A percentile compares a stretch with the other conserved stretches of the same genome.
phyloP scores from a whole-genome alignment of 257 asterid genomes.

The Ocimum tenuiflorum region DNA sequence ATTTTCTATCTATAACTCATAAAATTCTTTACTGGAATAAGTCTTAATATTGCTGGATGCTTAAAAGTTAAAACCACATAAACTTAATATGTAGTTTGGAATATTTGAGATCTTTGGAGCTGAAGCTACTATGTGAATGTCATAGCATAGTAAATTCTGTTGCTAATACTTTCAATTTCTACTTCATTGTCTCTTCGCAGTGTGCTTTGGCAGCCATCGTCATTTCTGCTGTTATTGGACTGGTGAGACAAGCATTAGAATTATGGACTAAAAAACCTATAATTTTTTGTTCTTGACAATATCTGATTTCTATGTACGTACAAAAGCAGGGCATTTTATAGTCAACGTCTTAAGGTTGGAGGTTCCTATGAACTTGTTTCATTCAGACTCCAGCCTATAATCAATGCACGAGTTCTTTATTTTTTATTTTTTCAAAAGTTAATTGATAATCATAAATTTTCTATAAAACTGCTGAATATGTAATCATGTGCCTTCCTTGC shows the following conservation, averaged over 20 bases:
- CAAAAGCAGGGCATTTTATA: not conserved
- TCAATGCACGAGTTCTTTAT: not conserved
- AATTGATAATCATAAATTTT: not conserved
- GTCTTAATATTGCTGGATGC: not conserved
- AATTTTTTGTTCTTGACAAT: not conserved
- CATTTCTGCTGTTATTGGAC: constrained; percentile 94
- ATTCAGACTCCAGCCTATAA: not conserved
- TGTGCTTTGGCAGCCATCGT: constrained; percentile 92
- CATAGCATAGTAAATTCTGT: not conserved
- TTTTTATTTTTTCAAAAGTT: not conserved
- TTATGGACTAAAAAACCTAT: not conserved
- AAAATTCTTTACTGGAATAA: not conserved
- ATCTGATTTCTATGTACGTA: constrained; percentile 1
- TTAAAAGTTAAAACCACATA: not conserved
- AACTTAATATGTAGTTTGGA: not conserved
- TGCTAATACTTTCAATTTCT: constrained; percentile 8
- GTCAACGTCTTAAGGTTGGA: not conserved
- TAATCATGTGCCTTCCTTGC: not conserved
- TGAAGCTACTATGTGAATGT: not conserved
- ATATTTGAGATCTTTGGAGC: constrained; percentile 13
- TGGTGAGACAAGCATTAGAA: constrained; percentile 49
- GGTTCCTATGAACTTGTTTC: not conserved
- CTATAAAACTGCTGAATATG: too few species aligned
- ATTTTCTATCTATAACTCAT: not conserved
- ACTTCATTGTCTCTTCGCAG: constrained; percentile 42